phyloP scores from a whole-genome alignment of 192 early-diverging fungal species.

The Backusella parvicylindrica region DNA sequence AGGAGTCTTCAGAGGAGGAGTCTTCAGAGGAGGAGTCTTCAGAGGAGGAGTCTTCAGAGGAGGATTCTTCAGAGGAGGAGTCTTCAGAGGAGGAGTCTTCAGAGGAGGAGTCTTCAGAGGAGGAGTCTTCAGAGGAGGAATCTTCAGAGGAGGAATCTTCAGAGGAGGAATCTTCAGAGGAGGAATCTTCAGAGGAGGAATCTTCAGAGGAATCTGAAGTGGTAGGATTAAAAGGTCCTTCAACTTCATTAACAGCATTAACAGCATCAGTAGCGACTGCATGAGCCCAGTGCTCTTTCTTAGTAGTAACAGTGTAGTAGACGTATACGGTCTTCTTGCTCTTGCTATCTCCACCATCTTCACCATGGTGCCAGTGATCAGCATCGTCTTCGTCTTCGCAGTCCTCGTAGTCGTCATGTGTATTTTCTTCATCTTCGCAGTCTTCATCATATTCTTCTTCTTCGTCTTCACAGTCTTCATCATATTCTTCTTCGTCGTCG shows the following conservation, averaged over 20 bases:
- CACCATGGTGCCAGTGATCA: neutral
- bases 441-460: neutral
- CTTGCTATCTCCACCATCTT: neutral
- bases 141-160: neutral
- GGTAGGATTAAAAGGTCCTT: no score
- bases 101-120: no score
- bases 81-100: no score
- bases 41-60: no score
- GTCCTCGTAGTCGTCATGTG: neutral
- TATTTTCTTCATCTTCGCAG: neutral
- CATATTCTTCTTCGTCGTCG: neutral
- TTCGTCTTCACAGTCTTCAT: neutral
- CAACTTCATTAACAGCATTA: no score
- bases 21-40: no score
- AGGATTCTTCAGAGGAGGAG: no score
- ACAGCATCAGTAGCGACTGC: neutral
- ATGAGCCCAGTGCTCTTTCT: neutral
- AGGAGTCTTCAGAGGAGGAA: no score
- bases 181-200: no score
- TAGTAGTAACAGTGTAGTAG: neutral
- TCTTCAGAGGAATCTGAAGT: no score
- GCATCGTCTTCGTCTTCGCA: neutral
- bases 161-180: no score
- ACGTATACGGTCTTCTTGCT: slow-evolving; percentile 7
- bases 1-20: no score